Evolutionary conservation across 495 filamentous ascomycete genomes (phyloP), one percentile per base, ranked within the genome.

Genomic region (Cercophora sp.): DNA sequence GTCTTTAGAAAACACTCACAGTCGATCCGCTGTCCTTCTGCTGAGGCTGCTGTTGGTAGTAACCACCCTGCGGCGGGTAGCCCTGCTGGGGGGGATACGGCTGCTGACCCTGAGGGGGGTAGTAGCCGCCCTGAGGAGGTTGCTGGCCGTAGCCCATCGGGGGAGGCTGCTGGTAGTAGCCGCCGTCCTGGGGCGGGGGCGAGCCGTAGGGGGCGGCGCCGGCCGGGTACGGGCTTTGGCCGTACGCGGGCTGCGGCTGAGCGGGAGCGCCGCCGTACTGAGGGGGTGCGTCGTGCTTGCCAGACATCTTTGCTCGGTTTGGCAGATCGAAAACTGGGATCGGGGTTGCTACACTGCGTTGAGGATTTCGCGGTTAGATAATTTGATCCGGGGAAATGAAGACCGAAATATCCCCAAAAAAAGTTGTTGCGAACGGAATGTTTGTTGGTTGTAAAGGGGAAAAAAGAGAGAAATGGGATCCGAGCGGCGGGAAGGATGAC

Each of bases 131-230:
- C 22, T 45, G 51, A 22, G 39, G 60, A 25, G 56, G 63, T 36
- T 66, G 70, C 41, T 62, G 65, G 45, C 66, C 61, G 62, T 74
- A 74, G 44, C 67, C 67, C 73, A 76, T 76, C 52, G 62, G 62
- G 32, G 66, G 70, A 15, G 57, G 55, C 6, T 58, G 60, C 49
- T 65, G 61, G 63, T 76, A 74, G 56, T 73, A 66, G 32, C 39
- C 59, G 36, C 49, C 55, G 24, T 31, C 23, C 24, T 31, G 34
- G 19, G 47, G 55, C 11, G 41, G 54, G 15, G 52, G 49, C 10
- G 39, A 22, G 50, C 41, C 56, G 27, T 50, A 31, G 15, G 32
- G 43, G 10, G 34, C 16, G 37, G 24, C 47, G 34, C 51, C 47
- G 6, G 54, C 15, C 18, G 48, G 37, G 32, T 56, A 48, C 5